Conservation (phyloP, 1,139 yeast genomes). For the Yamadazyma friedrichii region DNA sequence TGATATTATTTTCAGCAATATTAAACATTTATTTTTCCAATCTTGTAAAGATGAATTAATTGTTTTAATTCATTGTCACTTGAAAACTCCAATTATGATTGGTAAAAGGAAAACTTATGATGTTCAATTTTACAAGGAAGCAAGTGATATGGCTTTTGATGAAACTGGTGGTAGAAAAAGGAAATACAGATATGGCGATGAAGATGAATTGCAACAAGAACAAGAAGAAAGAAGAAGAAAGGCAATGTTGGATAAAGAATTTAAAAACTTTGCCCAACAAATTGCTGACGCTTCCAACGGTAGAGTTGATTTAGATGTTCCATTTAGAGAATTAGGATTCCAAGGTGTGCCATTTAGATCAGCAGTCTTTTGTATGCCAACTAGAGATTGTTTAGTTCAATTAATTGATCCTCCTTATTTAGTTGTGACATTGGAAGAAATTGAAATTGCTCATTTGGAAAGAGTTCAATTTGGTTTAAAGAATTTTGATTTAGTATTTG, state of each 20-base stretch:
- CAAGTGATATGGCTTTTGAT: conserved; percentile 93
- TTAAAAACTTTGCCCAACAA: conserved; percentile 82
- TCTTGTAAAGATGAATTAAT: conserved; percentile 94
- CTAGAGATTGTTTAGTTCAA: conserved; percentile 94
- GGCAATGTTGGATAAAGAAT: conserved; percentile 87
- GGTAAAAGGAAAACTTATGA: conserved; percentile 96
- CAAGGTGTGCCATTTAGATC: conserved; percentile 97
- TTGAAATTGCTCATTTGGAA: conserved; percentile 93
- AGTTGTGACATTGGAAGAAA: conserved; percentile 86
- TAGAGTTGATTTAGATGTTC: conserved; percentile 82
- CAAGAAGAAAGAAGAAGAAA: conserved; percentile 96
- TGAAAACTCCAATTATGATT: conserved; percentile 89
- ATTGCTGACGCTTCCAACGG: conserved; percentile 87
- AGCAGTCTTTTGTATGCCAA: conserved; percentile 93
- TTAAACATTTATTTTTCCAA: conserved; percentile 91
- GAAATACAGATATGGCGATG: conserved; percentile 94
- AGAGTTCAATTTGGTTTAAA: conserved; percentile 96
- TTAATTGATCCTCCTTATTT: conserved; percentile 92
- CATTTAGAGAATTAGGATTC: conserved; percentile 95
- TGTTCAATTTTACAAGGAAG: conserved; percentile 94
- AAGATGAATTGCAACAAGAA: conserved; percentile 97
- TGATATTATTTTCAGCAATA: conserved; percentile 85
- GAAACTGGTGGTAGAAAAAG: conserved; percentile 95
- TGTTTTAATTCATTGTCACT: conserved; percentile 88
- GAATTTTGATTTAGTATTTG: conserved; percentile 93